Percentiles rank a stretch among this genome's conserved stretches.
Conservation (phyloP, 768 basidiomycete species). For the Lentinula guzmanii region DNA sequence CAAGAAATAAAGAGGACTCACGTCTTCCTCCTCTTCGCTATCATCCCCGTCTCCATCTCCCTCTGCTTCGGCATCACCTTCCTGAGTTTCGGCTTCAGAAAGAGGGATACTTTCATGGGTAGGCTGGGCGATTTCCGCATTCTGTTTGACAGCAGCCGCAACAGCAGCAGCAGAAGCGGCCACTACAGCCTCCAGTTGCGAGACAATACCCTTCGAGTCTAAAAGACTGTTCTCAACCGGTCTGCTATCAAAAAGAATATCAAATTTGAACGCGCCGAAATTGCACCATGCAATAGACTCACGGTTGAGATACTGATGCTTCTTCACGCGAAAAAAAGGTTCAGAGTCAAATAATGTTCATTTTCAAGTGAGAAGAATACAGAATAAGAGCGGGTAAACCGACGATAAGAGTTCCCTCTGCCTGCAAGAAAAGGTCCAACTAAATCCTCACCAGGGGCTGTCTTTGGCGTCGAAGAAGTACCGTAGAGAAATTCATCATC, state of each 20-base stretch:
- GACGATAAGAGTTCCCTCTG: conserved; percentile 22
- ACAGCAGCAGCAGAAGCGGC: conserved; percentile 16
- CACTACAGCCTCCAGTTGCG: conserved; percentile 18
- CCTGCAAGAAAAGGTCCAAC: conserved; percentile 11
- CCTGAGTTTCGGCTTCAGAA: conserved; percentile 40
- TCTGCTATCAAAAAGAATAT: conserved; percentile 11
- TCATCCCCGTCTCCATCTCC: conserved; percentile 34
- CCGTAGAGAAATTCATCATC: conserved; percentile 73
- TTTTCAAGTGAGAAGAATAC: conserved; percentile 9
- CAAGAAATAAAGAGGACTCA: conserved; percentile 15
- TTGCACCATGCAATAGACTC: conserved; percentile 29
- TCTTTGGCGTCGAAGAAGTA: conserved; percentile 31
- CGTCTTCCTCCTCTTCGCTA: conserved; percentile 38
- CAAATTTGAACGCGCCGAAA: conserved; percentile 1
- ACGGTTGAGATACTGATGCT: conserved; percentile 54
- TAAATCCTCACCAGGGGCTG: conserved; percentile 43
- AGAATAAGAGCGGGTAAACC: conserved; percentile 22
- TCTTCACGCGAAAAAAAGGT: conserved; percentile 32
- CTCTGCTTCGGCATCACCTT: conserved; percentile 29
- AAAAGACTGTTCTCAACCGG: conserved; percentile 8
- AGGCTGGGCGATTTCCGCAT: conserved; percentile 35
- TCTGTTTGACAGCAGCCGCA: conserved; percentile 24
- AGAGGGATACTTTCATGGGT: conserved; percentile 46
- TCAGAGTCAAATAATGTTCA: conserved; percentile 30
- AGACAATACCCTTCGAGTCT: conserved; percentile 11